These are phyloP conservation scores for Chaetomidium leptoderma DNA, from an alignment of 495 filamentous ascomycete genomes.

Conservation along the genomic window DNA sequence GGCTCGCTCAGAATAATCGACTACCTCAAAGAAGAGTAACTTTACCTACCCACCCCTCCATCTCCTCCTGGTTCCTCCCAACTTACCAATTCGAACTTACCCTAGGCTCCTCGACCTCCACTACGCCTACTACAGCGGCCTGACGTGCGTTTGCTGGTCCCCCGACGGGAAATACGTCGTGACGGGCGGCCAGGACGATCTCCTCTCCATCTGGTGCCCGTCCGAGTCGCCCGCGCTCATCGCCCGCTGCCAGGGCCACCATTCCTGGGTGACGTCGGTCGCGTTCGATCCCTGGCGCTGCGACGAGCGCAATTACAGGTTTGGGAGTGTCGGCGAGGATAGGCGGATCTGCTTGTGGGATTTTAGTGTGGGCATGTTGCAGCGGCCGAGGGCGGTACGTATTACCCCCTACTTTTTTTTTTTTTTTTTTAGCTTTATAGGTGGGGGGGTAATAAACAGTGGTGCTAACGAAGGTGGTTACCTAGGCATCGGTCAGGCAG, in stretches of 20 bases:
- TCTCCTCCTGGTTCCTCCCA: background rate
- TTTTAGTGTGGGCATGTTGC: conserved; percentile 93
- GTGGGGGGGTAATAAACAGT: background rate
- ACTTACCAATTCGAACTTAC: background rate
- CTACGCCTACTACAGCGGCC: conserved; percentile 85
- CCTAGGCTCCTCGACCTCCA: conserved; percentile 75
- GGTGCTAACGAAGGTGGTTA: background rate
- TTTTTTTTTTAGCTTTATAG: background rate
- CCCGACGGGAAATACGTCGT: conserved; percentile 94
- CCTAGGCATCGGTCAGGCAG: conserved; percentile 50
- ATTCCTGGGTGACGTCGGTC: conserved; percentile 90
- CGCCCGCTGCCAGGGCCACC: conserved; percentile 86
- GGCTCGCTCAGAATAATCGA: conserved; percentile 85
- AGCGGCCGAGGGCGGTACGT: conserved; percentile 71
- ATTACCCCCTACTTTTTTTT: background rate
- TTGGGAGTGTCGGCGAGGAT: conserved; percentile 94
- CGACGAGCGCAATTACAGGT: conserved; percentile 88
- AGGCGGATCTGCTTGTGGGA: conserved; percentile 90
- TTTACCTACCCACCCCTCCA: background rate
- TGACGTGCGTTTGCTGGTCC: conserved; percentile 94
- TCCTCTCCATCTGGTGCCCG: conserved; percentile 90
- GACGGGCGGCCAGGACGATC: conserved; percentile 92
- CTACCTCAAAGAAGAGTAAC: conserved; percentile 80
- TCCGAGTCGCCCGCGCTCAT: conserved; percentile 70
- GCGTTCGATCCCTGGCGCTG: conserved; percentile 96